These are phyloP conservation scores for Seiridium unicorne DNA, from an alignment of 2,329 filamentous ascomycete genomes.

Conservation along the genomic window DNA sequence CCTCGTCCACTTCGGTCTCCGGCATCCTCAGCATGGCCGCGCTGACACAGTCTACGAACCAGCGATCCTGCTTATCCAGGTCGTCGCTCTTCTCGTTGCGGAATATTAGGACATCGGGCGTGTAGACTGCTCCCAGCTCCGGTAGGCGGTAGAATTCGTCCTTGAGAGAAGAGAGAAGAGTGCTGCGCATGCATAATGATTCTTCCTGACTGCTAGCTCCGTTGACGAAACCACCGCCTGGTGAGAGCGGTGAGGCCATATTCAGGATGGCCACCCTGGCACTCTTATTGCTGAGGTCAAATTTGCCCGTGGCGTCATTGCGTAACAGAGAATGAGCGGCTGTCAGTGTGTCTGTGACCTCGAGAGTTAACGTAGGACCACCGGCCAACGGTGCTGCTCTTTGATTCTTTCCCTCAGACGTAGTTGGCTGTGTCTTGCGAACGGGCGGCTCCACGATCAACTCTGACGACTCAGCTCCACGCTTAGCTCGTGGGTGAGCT, in stretches of 20 bases:
- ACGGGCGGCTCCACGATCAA: constrained; percentile 36
- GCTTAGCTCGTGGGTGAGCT: constrained; percentile 52
- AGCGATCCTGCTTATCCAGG: constrained; percentile 46
- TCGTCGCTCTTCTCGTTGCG: constrained; percentile 35
- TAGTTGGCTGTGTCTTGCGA: not conserved
- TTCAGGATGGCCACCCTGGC: constrained; percentile 54
- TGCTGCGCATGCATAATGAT: constrained; percentile 59
- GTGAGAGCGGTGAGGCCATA: constrained; percentile 61
- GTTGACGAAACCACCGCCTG: constrained; percentile 59
- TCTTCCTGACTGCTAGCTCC: constrained; percentile 63
- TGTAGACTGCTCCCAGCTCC: constrained; percentile 54
- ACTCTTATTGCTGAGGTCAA: constrained; percentile 14
- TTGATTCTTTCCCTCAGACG: not conserved
- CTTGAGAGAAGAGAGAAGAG: constrained; percentile 55
- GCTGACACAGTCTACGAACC: constrained; percentile 57
- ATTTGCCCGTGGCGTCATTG: not conserved
- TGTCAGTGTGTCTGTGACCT: constrained; percentile 50
- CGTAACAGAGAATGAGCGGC: constrained; percentile 41
- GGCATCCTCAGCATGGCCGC: constrained; percentile 60
- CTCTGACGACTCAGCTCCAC: constrained; percentile 51
- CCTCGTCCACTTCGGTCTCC: constrained; percentile 37
- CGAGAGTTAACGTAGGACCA: constrained; percentile 40
- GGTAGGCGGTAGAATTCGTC: constrained; percentile 61
- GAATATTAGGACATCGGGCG: constrained; percentile 59
- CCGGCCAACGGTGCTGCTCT: not conserved